Percentiles rank a stretch among this genome's conserved stretches.
Evolutionary conservation across 2,329 filamentous ascomycete genomes (phyloP).

Genomic region (Penicillium polonicum): DNA sequence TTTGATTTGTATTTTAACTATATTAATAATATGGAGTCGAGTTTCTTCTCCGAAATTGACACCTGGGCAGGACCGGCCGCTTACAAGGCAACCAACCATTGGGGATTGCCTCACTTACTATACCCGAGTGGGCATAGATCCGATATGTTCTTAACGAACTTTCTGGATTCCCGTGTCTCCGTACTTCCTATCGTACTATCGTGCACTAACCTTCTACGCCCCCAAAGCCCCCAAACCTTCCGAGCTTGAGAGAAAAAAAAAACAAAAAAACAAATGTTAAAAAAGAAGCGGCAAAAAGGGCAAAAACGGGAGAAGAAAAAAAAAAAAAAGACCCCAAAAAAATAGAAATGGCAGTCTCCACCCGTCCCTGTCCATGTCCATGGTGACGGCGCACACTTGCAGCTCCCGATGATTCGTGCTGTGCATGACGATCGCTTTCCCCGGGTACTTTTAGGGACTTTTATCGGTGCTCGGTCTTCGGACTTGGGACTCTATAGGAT

Average conservation of each 20-base stretch:
- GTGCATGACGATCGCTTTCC: conserved; percentile 19
- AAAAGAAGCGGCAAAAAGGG: background rate
- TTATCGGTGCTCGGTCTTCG: background rate
- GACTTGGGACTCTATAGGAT: background rate
- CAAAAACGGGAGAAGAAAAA: background rate
- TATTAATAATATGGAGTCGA: background rate
- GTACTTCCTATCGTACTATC: background rate
- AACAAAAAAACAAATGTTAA: too few relatives aligned
- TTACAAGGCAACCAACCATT: conserved; percentile 12
- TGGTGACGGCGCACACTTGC: conserved; percentile 28
- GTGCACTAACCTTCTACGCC: background rate
- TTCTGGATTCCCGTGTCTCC: background rate
- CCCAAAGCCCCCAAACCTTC: conserved; percentile 1
- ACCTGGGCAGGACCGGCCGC: conserved; percentile 16
- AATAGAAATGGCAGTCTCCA: conserved; percentile 14
- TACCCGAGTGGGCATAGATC: conserved; percentile 17
- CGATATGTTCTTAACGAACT: background rate
- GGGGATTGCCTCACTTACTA: conserved; percentile 11
- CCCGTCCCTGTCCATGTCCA: conserved; percentile 29
- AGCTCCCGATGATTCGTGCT: conserved; percentile 23
- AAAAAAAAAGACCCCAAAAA: background rate
- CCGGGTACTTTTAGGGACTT: conserved; percentile 11
- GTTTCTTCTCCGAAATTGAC: conserved; percentile 21
- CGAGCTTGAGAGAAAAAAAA: background rate
- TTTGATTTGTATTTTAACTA: background rate